These are phyloP conservation scores for Cladosporium cucumerinum DNA, from an alignment of 2,329 filamentous ascomycete genomes.

Conservation along the genomic window DNA sequence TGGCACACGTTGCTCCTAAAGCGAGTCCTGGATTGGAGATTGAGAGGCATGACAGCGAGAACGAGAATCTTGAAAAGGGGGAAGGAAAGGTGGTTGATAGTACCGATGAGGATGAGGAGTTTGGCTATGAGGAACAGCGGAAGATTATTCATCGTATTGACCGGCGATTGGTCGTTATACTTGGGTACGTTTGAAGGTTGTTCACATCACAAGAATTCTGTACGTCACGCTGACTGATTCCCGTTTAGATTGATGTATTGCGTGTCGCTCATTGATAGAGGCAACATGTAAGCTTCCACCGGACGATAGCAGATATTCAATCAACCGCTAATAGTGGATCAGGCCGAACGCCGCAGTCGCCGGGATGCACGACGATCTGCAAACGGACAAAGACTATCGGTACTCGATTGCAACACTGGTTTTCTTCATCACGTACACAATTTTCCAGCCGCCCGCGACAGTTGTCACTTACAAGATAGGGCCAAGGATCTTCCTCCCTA, in stretches of 20 bases:
- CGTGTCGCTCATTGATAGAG: constrained; percentile 73
- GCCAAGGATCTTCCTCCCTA: constrained; percentile 34
- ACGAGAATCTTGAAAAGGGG: background rate
- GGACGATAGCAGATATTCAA: background rate
- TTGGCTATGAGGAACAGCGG: constrained; percentile 19
- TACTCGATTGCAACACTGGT: constrained; percentile 56
- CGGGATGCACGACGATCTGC: constrained; percentile 46
- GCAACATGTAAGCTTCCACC: constrained; percentile 53
- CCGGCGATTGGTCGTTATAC: constrained; percentile 43
- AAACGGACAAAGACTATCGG: constrained; percentile 4
- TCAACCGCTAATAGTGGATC: background rate
- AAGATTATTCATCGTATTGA: constrained; percentile 67
- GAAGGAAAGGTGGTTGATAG: background rate
- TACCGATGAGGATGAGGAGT: constrained; percentile 11
- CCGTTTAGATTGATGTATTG: constrained; percentile 47
- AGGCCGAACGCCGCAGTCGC: constrained; percentile 65
- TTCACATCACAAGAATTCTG: background rate
- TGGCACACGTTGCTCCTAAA: background rate
- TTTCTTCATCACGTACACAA: constrained; percentile 70
- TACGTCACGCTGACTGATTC: background rate
- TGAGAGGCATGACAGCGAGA: background rate
- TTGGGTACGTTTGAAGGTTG: background rate
- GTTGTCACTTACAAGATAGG: constrained; percentile 65
- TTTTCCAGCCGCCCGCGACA: constrained; percentile 70
- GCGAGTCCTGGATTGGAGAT: background rate